Base-by-base conservation (phyloP, 2,329 filamentous ascomycete genomes). In the Fusarium sp. region DNA sequence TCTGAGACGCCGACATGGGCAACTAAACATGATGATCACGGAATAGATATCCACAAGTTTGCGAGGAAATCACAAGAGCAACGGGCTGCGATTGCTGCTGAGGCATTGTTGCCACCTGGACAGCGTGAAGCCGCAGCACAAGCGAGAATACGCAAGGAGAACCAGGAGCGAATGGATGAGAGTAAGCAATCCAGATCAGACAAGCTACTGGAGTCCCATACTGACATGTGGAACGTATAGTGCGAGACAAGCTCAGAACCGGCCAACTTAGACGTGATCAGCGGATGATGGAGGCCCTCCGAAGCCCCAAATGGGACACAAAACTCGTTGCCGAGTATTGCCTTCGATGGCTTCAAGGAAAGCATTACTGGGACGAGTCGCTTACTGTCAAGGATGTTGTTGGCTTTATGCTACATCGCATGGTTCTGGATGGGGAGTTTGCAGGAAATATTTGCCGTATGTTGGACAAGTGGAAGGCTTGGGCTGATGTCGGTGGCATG, bases 401-500 rank as follows among this genome's bases (percentile, higher is more conserved):
- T 0, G 87, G 85, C 18, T 79, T 76, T 41, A 65, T 88, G 38
- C 77, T 89, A 13, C 85, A 87, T 70, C 81, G 82, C 37, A 88
- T 89, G 85, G 81, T 89, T 0, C 81, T 83, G 5, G 84, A 89
- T 42, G 81, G 81, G 14, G 75, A 79, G 59, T 85, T 86, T 50
- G 74, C 86, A 0, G 70, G 73, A 0, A 73, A 73, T 1, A 64
- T 88, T 5, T 84, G 80, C 64, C 70, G 75, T 35, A 83, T 86
- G 76, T 73, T 89, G 35, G 85, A 88, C 61, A 73, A 76, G 41
- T 89, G 87, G 87, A 86, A 84, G 76, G 79, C 81, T 3, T 89
- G 87, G 85, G 83, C 85, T 4, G 86, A 88, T 33, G 84, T 85
- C 60, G 86, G 86, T 11, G 87, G 87, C 11, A 87, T 89, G 84